phyloP scores from a whole-genome alignment of 371 early-diverging fungal genomes.

The Lichtheimia corymbifera region DNA sequence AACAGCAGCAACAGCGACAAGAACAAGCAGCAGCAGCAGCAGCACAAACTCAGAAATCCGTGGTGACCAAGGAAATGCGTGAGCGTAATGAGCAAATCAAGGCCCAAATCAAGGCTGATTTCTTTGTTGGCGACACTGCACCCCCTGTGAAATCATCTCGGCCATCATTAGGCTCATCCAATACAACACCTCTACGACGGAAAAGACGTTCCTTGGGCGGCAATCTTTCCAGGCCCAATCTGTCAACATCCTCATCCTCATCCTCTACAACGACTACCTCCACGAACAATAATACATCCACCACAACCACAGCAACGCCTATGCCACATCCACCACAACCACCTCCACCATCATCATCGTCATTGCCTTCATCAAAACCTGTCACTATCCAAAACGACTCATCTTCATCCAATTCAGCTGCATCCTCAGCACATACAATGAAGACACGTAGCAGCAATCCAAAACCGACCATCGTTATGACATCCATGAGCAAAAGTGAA shows the following conservation, averaged over 20 bases:
- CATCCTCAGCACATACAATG: background rate
- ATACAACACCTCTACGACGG: slow-evolving; percentile 5
- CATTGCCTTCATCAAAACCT: background rate
- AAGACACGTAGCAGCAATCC: background rate
- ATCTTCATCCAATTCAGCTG: background rate
- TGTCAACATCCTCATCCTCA: background rate
- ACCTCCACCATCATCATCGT: background rate
- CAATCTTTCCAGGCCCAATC: background rate
- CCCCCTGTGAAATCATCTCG: slow-evolving; percentile 12
- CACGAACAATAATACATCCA: background rate
- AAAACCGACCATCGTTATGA: slow-evolving; percentile 27
- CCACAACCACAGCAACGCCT: background rate
- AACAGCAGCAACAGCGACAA: background rate
- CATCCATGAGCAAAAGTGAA: slow-evolving; percentile 16
- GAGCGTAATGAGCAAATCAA: slow-evolving; percentile 24
- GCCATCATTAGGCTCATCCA: slow-evolving; percentile 2
- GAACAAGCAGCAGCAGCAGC: slow-evolving; percentile 1
- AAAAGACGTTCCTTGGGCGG: slow-evolving; percentile 19
- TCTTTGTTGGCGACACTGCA: slow-evolving; percentile 29
- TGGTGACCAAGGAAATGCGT: slow-evolving; percentile 5
- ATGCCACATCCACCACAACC: background rate
- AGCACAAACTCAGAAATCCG: background rate
- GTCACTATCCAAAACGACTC: background rate
- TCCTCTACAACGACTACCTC: background rate
- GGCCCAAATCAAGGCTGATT: slow-evolving; percentile 40